Evolutionary conservation across 345 rosid genomes (phyloP).

Genomic region (Citrus australasica): DNA sequence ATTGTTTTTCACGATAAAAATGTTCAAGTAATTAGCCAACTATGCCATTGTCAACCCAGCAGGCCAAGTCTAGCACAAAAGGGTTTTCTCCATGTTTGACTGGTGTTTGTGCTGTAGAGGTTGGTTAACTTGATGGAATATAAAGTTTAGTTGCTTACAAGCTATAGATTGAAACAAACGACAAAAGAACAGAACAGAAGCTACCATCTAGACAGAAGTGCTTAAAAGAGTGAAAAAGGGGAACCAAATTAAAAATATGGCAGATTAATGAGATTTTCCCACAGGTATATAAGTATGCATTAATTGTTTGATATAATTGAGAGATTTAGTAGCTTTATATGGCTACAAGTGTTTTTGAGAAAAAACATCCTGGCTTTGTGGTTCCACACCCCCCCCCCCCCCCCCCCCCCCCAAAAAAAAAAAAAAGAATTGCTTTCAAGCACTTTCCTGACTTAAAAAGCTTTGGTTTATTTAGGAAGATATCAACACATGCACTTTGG

Average conservation of each 20-base stretch:
- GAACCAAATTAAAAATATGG: background rate
- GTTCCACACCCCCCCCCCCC: too few species aligned
- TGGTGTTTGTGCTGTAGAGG: background rate
- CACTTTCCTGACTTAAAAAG: too few species aligned
- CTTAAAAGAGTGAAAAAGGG: background rate
- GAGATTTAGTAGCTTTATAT: background rate
- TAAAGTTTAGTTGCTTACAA: background rate
- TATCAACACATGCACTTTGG: background rate
- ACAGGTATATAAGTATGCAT: background rate
- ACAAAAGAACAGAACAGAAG: background rate
- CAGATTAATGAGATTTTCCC: background rate
- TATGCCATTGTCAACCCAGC: background rate
- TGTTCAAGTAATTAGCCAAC: background rate
- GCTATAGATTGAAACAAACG: background rate
- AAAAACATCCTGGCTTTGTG: background rate
- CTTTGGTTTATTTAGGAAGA: too few species aligned
- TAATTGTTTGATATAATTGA: background rate
- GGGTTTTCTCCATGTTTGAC: background rate
- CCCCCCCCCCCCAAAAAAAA: too few species aligned
- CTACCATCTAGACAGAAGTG: background rate
- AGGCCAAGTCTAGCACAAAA: background rate
- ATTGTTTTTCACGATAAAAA: background rate
- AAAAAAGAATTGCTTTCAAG: background rate
- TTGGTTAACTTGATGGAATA: background rate
- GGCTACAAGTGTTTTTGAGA: background rate